Conservation (phyloP, 1,284 basidiomycete species). For the Puccinia horiana region DNA sequence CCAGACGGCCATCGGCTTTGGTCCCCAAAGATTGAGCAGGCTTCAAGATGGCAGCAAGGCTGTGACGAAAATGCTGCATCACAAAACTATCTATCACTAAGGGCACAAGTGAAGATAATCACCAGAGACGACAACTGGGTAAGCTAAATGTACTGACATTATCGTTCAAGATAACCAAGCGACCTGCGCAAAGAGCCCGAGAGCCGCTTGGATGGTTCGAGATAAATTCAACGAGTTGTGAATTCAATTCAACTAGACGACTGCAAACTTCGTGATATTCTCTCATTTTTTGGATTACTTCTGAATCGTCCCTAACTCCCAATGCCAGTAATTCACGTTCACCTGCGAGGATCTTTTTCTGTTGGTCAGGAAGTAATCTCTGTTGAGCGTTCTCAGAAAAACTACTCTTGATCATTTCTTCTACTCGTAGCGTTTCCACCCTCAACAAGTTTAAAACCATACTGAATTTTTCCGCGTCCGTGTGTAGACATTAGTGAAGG, state of each 20-base stretch:
- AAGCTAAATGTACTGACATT: conserved; percentile 65
- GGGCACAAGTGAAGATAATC: conserved; percentile 13
- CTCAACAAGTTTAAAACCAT: conserved; percentile 98
- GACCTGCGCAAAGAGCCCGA: conserved; percentile 71
- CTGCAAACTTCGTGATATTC: conserved; percentile 75
- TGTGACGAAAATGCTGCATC: conserved; percentile 74
- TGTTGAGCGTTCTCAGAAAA: conserved; percentile 98
- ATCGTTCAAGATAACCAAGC: conserved; percentile 81
- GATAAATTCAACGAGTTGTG: conserved; percentile 69
- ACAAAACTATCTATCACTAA: conserved; percentile 47
- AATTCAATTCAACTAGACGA: conserved; percentile 70
- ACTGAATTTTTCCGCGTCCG: conserved; percentile 45
- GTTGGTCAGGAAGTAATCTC: conserved; percentile 85
- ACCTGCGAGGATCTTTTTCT: conserved; percentile 79
- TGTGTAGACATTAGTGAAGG: neutral
- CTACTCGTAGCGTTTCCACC: conserved; percentile 92
- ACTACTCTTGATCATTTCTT: conserved; percentile 99
- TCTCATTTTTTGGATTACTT: conserved; percentile 63
- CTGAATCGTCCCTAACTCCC: conserved; percentile 66
- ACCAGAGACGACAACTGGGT: neutral
- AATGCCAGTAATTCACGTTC: conserved; percentile 73
- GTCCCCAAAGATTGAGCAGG: conserved; percentile 64
- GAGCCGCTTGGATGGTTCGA: conserved; percentile 68
- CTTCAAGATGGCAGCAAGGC: conserved; percentile 75
- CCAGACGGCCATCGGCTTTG: conserved; percentile 61